Evolutionary conservation across 2,329 filamentous ascomycete species (phyloP).

Genomic region (Nemania sp.): DNA sequence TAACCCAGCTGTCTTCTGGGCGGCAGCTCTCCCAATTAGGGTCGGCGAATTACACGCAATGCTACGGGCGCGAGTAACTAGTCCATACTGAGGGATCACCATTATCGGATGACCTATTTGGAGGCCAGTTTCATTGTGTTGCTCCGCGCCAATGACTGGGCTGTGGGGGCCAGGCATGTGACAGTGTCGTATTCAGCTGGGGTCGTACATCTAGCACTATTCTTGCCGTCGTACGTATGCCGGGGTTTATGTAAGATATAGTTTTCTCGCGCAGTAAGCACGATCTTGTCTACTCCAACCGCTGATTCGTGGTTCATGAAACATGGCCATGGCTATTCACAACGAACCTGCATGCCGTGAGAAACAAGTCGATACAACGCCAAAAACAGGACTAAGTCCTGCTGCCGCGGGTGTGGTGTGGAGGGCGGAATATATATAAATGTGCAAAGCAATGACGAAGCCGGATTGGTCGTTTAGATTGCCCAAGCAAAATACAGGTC

Average conservation of each 20-base stretch:
- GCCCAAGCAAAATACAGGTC: not conserved
- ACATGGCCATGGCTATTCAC: not conserved
- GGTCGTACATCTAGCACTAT: not conserved
- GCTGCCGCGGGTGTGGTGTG: not conserved
- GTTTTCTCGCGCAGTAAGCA: not conserved
- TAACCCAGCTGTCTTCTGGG: constrained; percentile 4
- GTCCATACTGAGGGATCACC: not conserved
- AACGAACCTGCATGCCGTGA: constrained; percentile 2
- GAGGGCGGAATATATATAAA: constrained; percentile 8
- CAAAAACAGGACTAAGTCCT: not conserved
- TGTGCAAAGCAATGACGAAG: not conserved
- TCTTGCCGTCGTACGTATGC: not conserved
- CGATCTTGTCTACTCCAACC: constrained; percentile 1
- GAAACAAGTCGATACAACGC: not conserved
- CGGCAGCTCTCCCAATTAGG: constrained; percentile 5
- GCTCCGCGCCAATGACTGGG: not conserved
- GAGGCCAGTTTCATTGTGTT: not conserved
- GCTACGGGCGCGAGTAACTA: not conserved
- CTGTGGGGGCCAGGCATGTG: constrained; percentile 6
- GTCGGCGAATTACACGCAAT: not conserved
- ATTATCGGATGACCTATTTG: not conserved
- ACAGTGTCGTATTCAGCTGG: constrained; percentile 4
- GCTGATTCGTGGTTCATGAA: not conserved
- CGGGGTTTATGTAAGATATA: not conserved
- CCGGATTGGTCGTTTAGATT: not conserved